Evolutionary conservation across 176 grass and related monocot genomes (phyloP), one percentile per base, ranked within the genome.

Genomic region (Carex parvula): DNA sequence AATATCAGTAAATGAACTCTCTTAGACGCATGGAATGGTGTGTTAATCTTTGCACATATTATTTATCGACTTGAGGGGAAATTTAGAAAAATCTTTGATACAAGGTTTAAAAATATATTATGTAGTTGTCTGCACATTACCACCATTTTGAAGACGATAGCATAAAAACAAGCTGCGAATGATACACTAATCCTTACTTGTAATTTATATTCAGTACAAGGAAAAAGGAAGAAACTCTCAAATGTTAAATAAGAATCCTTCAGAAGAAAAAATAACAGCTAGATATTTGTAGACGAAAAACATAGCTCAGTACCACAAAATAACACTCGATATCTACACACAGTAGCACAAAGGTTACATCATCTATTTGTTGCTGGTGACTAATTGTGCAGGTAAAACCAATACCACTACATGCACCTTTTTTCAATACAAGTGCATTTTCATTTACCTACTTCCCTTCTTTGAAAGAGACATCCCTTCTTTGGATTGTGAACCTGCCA

Each of bases 401-500:
- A 84, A 65, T 84, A 80, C 84, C 89, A 89, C 82, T 81, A 54
- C 83, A 92, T 91, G 89, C 85, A 87, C 84, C 87, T 81, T 92
- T 95, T 84, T 86, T 87, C 90, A 79, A 95, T 91, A 90, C 88
- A 90, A 99, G 86, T 93, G 91, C 87, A 88, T 93, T 94, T 84
- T 56, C 80, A 83, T 91, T 99, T 99, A 99, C 96, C 96, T 99
- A 99, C 91, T 94, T 88, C 93, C 96, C 96, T 95, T 99, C 96
- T 99, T 99, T 99, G 91, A 88, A 99, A 99, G 88, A 95, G 93
- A 94, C 56, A 92, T 86, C 91, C 91, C 93, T 90, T 98, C 96
- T 95, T 98, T 95, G 91, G 95, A 98, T 60, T 98, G 94, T 98
- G 92, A 92, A 99, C 96, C 96, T 99, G 93, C 73, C 91, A 95